These are phyloP conservation scores for Phaseolus lunatus DNA, from an alignment of 306 rosid species.

Conservation along the genomic window DNA sequence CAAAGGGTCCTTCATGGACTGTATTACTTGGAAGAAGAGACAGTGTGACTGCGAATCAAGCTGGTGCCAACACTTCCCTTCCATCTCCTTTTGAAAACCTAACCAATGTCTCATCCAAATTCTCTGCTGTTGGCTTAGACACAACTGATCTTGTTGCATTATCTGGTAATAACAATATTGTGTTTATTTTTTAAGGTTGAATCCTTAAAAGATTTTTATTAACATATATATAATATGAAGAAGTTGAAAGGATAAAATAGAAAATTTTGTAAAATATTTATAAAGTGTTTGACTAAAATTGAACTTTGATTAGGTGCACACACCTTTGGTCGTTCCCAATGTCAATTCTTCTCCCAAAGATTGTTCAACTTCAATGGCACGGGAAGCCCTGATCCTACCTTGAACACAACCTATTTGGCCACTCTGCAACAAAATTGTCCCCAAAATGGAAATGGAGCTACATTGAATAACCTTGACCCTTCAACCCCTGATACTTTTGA, in stretches of 20 bases:
- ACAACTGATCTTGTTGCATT: conserved; percentile 73
- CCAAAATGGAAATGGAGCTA: conserved; percentile 53
- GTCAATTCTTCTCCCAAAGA: conserved; percentile 56
- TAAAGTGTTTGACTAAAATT: conserved; percentile 13
- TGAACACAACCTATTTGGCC: conserved; percentile 59
- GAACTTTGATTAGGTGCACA: conserved; percentile 64
- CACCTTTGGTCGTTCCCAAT: conserved; percentile 74
- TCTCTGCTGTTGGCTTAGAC: conserved; percentile 62
- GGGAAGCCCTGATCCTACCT: conserved; percentile 64
- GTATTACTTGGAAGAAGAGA: conserved; percentile 85
- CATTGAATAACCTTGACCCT: conserved; percentile 59
- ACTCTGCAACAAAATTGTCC: conserved; percentile 69
- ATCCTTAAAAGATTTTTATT: too few species aligned
- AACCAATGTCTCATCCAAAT: conserved; percentile 58
- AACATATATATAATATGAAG: too few species aligned
- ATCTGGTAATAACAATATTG: too few species aligned
- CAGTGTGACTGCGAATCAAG: conserved; percentile 65
- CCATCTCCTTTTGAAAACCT: conserved; percentile 67
- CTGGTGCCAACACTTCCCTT: conserved; percentile 60
- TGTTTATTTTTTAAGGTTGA: too few species aligned
- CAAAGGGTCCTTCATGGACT: conserved; percentile 78
- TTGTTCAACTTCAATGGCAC: conserved; percentile 59
- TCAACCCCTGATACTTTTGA: conserved; percentile 57
- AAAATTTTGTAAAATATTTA: too few species aligned
- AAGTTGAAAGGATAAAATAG: too few species aligned